Evolutionary conservation across 371 early-diverging fungal species (phyloP).

Genomic region (Zychaea mexicana): DNA sequence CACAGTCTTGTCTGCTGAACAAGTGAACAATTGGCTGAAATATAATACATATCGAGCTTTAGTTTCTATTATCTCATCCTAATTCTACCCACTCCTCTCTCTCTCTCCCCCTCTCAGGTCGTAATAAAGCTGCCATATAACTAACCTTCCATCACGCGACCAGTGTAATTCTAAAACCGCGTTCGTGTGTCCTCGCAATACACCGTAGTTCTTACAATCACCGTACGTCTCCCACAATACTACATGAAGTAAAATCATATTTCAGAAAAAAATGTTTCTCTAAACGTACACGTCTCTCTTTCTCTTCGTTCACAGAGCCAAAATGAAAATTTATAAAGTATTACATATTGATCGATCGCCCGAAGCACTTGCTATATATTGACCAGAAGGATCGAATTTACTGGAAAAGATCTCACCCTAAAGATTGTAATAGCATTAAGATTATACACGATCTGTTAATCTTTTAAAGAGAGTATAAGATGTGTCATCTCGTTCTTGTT

Average conservation of each 20-base stretch:
- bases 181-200: conserved; percentile 85
- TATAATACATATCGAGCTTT: no score
- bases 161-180: conserved; percentile 89
- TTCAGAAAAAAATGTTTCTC: no score
- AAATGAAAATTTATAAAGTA: background rate
- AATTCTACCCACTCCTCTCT: no score
- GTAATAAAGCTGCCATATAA: background rate
- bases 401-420: conserved; percentile 85
- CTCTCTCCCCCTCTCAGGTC: background rate
- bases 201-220: conserved; percentile 85
- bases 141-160: conserved; percentile 80
- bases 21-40: conserved; percentile 71
- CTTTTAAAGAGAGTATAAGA: no score
- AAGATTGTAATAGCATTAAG: conserved; percentile 22
- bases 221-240: conserved; percentile 94
- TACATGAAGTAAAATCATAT: conserved; percentile 33
- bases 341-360: conserved; percentile 83
- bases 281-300: background rate
- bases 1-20: conserved; percentile 73
- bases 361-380: conserved; percentile 83
- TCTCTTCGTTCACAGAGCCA: no score
- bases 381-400: conserved; percentile 86
- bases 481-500: no score
- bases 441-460: background rate
- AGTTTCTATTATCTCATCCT: no score